phyloP scores from a whole-genome alignment of 2,329 filamentous ascomycete species.

The Colletotrichum trifolii region DNA sequence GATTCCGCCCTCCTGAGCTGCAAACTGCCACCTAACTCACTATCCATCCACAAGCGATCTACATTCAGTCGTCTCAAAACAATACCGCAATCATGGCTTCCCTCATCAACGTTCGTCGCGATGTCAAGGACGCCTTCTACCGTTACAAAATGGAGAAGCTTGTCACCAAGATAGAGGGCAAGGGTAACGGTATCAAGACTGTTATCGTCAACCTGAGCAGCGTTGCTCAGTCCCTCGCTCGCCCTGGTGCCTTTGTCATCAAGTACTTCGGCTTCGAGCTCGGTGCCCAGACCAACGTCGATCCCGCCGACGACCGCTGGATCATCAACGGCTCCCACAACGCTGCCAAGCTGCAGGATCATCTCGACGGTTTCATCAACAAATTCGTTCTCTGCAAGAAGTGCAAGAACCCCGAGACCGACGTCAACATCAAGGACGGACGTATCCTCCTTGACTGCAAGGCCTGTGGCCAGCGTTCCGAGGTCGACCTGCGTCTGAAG shows the following conservation, averaged over 20 bases:
- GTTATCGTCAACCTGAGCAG: slow-evolving; percentile 97
- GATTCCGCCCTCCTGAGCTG: slow-evolving; percentile 29
- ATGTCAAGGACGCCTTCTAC: slow-evolving; percentile 99
- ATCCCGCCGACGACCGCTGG: slow-evolving; percentile 97
- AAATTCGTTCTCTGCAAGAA: slow-evolving; percentile 99
- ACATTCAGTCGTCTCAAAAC: slow-evolving; percentile 24
- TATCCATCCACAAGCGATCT: slow-evolving; percentile 19
- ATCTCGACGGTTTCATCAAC: slow-evolving; percentile 97
- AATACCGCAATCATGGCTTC: slow-evolving; percentile 80
- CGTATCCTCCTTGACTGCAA: slow-evolving; percentile 97
- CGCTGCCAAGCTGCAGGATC: slow-evolving; percentile 93
- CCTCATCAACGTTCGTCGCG: slow-evolving; percentile 96
- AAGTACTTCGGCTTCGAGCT: slow-evolving; percentile 99
- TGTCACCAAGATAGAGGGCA: slow-evolving; percentile 99
- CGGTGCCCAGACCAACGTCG: slow-evolving; percentile 97
- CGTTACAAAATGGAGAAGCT: slow-evolving; percentile 99
- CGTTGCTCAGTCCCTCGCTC: slow-evolving; percentile 90
- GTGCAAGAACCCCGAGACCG: slow-evolving; percentile 99
- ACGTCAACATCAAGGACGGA: slow-evolving; percentile 93
- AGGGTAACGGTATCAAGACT: slow-evolving; percentile 99
- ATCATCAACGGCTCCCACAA: slow-evolving; percentile 99
- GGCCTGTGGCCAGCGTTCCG: slow-evolving; percentile 92
- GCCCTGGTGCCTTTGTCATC: slow-evolving; percentile 94
- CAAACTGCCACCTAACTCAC: slow-evolving; percentile 13
- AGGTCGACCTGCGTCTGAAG: slow-evolving; percentile 94